Conservation (phyloP, 140 eudicot species). For the Oenanthe javanica region DNA sequence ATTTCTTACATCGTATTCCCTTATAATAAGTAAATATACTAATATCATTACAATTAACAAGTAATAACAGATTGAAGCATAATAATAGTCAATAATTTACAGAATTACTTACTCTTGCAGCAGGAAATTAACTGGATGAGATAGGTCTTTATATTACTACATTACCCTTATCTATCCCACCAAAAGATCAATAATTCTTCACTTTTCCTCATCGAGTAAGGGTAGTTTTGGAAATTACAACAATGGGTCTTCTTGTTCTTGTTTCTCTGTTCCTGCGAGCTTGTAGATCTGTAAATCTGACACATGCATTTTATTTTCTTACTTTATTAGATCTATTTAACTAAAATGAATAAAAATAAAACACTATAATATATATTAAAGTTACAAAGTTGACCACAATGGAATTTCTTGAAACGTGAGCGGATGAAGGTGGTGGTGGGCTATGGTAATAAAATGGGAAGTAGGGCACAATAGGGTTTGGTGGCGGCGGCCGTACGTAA, state of each 20-base stretch:
- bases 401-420: constrained; percentile 19
- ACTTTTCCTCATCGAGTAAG: not conserved
- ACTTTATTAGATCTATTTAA: not conserved
- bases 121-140: not conserved
- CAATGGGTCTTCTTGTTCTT: not conserved
- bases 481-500: constrained; percentile 58
- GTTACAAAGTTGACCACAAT: not conserved
- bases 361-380: constrained; percentile 6
- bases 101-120: constrained; percentile 6
- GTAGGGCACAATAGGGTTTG: constrained; percentile 84
- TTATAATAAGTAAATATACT: not conserved
- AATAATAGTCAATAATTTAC: not conserved
- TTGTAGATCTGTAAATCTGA: constrained; percentile 37
- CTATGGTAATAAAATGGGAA: constrained; percentile 60
- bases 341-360: constrained; percentile 15
- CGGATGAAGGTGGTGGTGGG: constrained; percentile 45
- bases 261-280: not conserved
- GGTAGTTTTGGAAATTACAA: not conserved
- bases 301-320: constrained; percentile 23
- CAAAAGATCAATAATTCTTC: not conserved
- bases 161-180: not conserved
- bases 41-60: not conserved
- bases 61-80: not conserved
- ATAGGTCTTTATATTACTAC: not conserved
- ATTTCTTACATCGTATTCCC: not conserved